Evolutionary conservation across 2,329 filamentous ascomycete genomes (phyloP).

Genomic region (Trichothecium sympodiale): DNA sequence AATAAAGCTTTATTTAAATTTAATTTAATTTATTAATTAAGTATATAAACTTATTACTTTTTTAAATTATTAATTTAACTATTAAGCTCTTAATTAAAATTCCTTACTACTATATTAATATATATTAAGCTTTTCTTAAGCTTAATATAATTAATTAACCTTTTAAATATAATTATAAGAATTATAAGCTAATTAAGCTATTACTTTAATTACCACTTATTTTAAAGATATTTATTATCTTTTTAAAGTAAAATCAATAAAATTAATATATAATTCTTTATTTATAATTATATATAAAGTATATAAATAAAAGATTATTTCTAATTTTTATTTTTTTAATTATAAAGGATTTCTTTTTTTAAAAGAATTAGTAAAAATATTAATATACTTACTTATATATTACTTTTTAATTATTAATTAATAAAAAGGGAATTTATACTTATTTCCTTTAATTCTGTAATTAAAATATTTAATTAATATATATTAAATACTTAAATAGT

Average conservation of each 20-base stretch:
- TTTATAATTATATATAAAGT: neutral
- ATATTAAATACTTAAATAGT: neutral
- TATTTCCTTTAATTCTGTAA: neutral
- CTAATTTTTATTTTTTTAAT: neutral
- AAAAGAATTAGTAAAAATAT: neutral
- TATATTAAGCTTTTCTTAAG: neutral
- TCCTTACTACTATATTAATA: neutral
- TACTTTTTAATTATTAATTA: neutral
- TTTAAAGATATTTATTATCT: neutral
- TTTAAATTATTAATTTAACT: neutral
- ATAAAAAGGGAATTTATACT: neutral
- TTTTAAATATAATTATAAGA: neutral
- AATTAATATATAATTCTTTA: neutral
- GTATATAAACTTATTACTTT: neutral
- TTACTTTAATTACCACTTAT: neutral
- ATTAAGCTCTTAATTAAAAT: too few relatives aligned
- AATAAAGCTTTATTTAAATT: neutral
- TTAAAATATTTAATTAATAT: neutral
- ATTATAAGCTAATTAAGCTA: conserved; percentile 1
- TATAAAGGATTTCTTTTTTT: neutral
- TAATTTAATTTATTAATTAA: conserved; percentile 1
- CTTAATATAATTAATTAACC: neutral
- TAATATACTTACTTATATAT: neutral
- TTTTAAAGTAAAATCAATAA: neutral
- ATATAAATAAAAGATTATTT: neutral